Percentiles rank a stretch among this genome's conserved stretches.
Conservation (phyloP, 73 alveolate species). For the Tetrahymena elliotti region DNA sequence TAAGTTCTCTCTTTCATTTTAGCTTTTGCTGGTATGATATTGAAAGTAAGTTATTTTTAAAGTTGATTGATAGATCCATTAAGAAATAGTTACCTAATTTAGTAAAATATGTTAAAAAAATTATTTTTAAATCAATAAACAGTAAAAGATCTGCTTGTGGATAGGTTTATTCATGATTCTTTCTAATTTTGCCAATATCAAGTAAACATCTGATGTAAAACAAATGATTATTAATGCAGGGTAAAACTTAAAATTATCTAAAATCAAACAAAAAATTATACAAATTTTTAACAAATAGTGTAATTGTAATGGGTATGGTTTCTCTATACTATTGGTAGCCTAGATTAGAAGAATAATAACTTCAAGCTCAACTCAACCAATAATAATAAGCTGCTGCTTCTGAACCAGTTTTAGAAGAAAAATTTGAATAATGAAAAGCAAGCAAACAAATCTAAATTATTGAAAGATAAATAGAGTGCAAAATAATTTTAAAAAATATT, state of each 20-base stretch:
- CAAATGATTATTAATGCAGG: not conserved
- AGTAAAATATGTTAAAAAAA: no score
- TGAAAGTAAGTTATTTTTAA: not conserved
- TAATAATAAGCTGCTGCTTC: not conserved
- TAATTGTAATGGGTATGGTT: not conserved
- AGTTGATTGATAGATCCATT: not conserved
- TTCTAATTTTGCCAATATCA: not conserved
- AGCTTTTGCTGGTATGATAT: not conserved
- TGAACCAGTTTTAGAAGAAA: not conserved
- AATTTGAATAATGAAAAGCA: not conserved
- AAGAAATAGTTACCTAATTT: not conserved
- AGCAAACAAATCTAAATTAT: not conserved
- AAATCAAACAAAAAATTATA: no score
- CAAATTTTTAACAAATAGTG: not conserved
- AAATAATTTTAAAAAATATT: not conserved
- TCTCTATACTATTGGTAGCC: not conserved
- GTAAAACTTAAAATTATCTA: not conserved
- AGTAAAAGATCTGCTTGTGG: not conserved
- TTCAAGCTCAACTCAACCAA: not conserved
- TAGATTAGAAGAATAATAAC: not conserved
- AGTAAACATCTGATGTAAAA: not conserved
- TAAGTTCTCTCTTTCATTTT: not conserved
- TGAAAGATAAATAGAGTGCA: no score
- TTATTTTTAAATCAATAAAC: not conserved
- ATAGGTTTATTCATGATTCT: not conserved